Conservation (phyloP, 2,329 filamentous ascomycete genomes). For the Tolypocladium album region DNA sequence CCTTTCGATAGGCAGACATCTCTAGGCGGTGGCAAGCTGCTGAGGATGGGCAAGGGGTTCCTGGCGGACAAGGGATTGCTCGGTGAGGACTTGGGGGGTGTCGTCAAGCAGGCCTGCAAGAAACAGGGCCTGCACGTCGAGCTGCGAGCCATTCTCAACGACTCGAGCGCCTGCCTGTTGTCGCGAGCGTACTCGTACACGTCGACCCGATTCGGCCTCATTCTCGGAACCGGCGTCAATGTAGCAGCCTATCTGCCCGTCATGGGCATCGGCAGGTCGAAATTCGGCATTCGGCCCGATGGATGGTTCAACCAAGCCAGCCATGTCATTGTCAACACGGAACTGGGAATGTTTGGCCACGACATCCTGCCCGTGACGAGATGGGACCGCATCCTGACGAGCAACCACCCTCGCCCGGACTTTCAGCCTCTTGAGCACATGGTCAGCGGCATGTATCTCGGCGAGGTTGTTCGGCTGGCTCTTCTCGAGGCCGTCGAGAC, state of each 20-base stretch:
- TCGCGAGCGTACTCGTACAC: constrained; percentile 50
- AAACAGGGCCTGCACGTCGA: constrained; percentile 40
- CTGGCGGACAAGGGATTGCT: constrained; percentile 45
- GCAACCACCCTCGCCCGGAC: constrained; percentile 41
- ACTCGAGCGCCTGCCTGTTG: constrained; percentile 55
- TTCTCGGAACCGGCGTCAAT: constrained; percentile 58
- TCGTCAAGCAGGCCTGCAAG: constrained; percentile 44
- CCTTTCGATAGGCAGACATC: constrained; percentile 47
- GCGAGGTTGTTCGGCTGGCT: constrained; percentile 50
- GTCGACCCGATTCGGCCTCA: constrained; percentile 51
- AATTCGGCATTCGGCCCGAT: constrained; percentile 44
- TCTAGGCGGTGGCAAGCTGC: constrained; percentile 45
- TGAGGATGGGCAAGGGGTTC: constrained; percentile 57
- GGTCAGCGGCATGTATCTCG: constrained; percentile 55
- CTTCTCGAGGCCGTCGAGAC: constrained; percentile 47
- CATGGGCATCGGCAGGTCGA: constrained; percentile 38
- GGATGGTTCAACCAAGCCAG: constrained; percentile 47
- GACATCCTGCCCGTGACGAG: constrained; percentile 47
- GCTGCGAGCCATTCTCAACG: constrained; percentile 54
- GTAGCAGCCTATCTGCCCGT: constrained; percentile 54
- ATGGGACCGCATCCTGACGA: constrained; percentile 47
- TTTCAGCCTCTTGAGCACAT: constrained; percentile 54
- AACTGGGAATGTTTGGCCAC: constrained; percentile 55
- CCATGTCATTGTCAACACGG: constrained; percentile 57
- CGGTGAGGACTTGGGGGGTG: constrained; percentile 48